These are phyloP conservation scores for Candida arabinofermentans DNA, from an alignment of 805 yeast species.

Conservation along the genomic window DNA sequence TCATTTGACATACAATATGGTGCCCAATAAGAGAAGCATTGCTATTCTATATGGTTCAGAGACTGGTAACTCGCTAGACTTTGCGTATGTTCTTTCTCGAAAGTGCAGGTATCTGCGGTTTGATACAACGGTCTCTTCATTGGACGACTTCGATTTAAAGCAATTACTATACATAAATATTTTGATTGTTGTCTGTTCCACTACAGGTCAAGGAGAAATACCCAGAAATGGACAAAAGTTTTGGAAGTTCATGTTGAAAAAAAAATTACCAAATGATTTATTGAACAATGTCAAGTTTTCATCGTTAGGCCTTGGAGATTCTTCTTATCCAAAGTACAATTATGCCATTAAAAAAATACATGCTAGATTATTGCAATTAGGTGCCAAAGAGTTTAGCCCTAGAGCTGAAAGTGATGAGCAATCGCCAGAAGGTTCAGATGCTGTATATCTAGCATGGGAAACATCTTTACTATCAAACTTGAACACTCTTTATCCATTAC, in stretches of 20 bases:
- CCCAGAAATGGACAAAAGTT: constrained; percentile 73
- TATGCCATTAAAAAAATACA: constrained; percentile 85
- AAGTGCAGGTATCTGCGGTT: constrained; percentile 52
- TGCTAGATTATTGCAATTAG: constrained; percentile 71
- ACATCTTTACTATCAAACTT: constrained; percentile 38
- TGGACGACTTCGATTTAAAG: constrained; percentile 60
- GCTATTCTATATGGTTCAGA: constrained; percentile 85
- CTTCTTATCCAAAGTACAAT: constrained; percentile 84
- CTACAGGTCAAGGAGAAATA: constrained; percentile 93
- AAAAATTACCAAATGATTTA: constrained; percentile 55
- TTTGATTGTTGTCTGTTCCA: constrained; percentile 66
- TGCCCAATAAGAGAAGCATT: constrained; percentile 29
- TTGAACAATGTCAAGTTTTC: constrained; percentile 61
- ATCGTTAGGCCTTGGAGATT: constrained; percentile 89
- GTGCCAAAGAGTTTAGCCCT: constrained; percentile 66
- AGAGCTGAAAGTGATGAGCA: constrained; percentile 90
- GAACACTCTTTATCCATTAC: constrained; percentile 32
- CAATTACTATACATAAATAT: constrained; percentile 45
- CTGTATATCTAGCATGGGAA: constrained; percentile 75
- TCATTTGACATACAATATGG: constrained; percentile 5
- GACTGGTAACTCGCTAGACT: constrained; percentile 88
- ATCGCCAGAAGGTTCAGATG: constrained; percentile 72
- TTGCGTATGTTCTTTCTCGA: constrained; percentile 60
- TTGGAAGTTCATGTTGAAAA: constrained; percentile 70
- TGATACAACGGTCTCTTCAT: constrained; percentile 42